Conservation (phyloP, 164 flowering plant genomes). For the Aristolochia californica region DNA sequence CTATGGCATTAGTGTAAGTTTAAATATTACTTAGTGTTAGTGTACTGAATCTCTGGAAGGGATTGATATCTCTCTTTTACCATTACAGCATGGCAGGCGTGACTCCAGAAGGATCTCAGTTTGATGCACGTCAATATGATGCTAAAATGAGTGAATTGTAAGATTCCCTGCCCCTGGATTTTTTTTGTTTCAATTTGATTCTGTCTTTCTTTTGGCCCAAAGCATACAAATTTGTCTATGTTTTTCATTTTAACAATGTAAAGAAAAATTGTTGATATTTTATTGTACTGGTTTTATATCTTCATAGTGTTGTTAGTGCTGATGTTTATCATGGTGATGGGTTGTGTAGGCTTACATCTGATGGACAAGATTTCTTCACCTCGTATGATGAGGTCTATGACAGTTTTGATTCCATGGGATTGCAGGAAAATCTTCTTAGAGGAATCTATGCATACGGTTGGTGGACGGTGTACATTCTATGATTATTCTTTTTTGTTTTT, state of each 20-base stretch:
- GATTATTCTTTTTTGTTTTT: neutral
- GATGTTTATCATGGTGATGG: neutral
- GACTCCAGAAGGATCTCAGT: conserved; percentile 46
- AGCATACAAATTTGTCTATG: too few relatives aligned
- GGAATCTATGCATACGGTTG: conserved; percentile 75
- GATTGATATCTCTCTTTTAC: conserved; percentile 4
- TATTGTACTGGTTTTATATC: neutral
- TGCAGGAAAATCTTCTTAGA: conserved; percentile 59
- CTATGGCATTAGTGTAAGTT: too few relatives aligned
- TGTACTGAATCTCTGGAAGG: neutral
- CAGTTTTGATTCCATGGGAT: conserved; percentile 51
- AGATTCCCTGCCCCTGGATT: conserved; percentile 1
- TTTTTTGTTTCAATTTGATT: too few relatives aligned
- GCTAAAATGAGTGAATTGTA: conserved; percentile 50
- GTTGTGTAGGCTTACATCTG: conserved; percentile 24
- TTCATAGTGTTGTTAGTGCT: neutral
- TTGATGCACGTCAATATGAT: conserved; percentile 48
- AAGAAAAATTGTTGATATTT: neutral
- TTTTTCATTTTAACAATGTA: too few relatives aligned
- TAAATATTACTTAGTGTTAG: too few relatives aligned
- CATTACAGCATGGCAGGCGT: conserved; percentile 11
- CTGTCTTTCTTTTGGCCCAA: neutral
- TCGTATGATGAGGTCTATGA: conserved; percentile 52
- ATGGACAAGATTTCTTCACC: conserved; percentile 48
- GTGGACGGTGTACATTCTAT: neutral